phyloP scores from a whole-genome alignment of 257 asterid species.

The Solanum medicagineum region DNA sequence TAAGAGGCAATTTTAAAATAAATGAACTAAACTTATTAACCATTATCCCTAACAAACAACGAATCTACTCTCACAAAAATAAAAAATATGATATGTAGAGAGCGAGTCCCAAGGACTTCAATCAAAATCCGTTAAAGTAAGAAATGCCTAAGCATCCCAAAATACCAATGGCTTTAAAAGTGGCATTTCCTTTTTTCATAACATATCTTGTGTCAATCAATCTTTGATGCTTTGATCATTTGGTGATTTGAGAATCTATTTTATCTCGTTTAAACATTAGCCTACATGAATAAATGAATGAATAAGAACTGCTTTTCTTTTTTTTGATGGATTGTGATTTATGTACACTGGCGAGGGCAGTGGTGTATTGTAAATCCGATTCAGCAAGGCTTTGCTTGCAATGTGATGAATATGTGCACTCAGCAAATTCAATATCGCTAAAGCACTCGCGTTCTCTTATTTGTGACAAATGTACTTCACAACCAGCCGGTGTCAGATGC shows the following conservation, averaged over 20 bases:
- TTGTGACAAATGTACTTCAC: slow-evolving; percentile 48
- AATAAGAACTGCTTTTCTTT: not conserved
- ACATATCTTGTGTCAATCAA: not conserved
- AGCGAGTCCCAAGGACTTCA: not conserved
- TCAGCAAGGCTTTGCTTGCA: slow-evolving; percentile 45
- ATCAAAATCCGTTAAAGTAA: not conserved
- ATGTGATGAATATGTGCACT: slow-evolving; percentile 53
- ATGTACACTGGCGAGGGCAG: slow-evolving; percentile 39
- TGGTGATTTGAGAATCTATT: not conserved
- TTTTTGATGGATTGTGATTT: slow-evolving; percentile 38
- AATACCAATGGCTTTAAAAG: too few species aligned
- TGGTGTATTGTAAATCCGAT: slow-evolving; percentile 65
- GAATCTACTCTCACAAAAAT: not conserved
- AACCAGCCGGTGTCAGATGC: slow-evolving; percentile 49
- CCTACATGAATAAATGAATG: not conserved
- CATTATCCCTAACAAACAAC: not conserved
- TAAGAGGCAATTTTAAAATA: too few species aligned
- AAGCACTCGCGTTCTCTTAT: slow-evolving; percentile 58
- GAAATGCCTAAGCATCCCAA: not conserved
- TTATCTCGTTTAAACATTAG: not conserved
- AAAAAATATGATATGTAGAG: not conserved
- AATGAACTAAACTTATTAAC: too few species aligned
- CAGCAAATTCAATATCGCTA: slow-evolving; percentile 46
- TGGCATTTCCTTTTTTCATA: not conserved
- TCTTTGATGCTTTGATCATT: not conserved